Conservation (phyloP, 2,329 filamentous ascomycete genomes). For the Sphaerostilbella broomeana region DNA sequence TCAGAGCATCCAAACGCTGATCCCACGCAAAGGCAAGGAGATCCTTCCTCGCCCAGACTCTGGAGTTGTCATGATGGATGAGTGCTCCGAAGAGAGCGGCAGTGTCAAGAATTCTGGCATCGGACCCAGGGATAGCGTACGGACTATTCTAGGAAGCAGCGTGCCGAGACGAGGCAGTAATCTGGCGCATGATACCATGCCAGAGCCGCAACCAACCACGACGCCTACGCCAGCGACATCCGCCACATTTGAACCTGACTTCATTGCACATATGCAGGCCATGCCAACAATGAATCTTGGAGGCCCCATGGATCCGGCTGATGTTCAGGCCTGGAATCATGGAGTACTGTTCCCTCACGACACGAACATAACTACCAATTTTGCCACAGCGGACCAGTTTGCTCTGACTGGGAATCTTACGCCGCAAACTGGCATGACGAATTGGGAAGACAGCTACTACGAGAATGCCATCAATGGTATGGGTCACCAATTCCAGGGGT, state of each 20-base stretch:
- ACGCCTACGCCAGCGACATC: conserved; percentile 16
- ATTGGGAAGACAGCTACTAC: conserved; percentile 17
- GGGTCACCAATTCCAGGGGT: conserved; percentile 20
- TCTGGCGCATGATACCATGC: conserved; percentile 19
- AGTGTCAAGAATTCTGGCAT: conserved; percentile 21
- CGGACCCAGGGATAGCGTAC: conserved; percentile 26
- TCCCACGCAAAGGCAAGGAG: conserved; percentile 20
- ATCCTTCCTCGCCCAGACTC: conserved; percentile 31
- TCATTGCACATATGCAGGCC: conserved; percentile 17
- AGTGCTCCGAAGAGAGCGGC: conserved; percentile 30
- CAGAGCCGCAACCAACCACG: conserved; percentile 16
- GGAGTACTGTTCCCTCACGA: conserved; percentile 20
- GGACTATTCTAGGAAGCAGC: conserved; percentile 22
- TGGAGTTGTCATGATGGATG: conserved; percentile 33
- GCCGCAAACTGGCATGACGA: conserved; percentile 20
- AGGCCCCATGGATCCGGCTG: conserved; percentile 9
- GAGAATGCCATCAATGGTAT: conserved; percentile 17
- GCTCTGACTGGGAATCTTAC: conserved; percentile 16
- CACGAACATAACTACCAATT: conserved; percentile 14
- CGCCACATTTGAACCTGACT: conserved; percentile 10
- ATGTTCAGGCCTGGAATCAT: conserved; percentile 27
- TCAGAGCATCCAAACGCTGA: conserved; percentile 16
- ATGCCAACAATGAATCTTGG: conserved; percentile 17
- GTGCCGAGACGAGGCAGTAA: conserved; percentile 19
- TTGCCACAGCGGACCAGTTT: conserved; percentile 21